Evolutionary conservation across 768 basidiomycete species (phyloP), one percentile per base, ranked within the genome.

Genomic region (Lentinula raphanica): DNA sequence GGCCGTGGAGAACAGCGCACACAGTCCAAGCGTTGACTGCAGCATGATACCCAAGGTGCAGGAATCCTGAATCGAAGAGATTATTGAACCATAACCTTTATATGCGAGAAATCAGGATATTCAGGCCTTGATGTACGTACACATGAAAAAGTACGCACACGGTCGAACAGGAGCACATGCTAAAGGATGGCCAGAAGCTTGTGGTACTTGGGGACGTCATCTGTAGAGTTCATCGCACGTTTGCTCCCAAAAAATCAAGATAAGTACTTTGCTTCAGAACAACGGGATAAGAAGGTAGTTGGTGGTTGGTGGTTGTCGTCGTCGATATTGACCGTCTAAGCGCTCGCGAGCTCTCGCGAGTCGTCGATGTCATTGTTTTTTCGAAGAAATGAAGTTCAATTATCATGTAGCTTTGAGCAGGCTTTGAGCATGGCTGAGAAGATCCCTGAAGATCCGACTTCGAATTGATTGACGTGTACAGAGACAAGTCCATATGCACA

Each of bases 1-100:
- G 19, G 68, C 71, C 11, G 73, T 68, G 1, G 66, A 64, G 11
- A 66, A 70, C 8, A 62, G 62, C 15, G 75, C 62, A 70, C 60
- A 59, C 28, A 44, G 31, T 6, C 49, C 53, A 29, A 28, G 2
- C 6, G 25, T 12, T 8, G 42, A 29, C 38, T 25, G 11, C 3
- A 21, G n/a, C 54, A 56, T 56, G 0, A 27, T 15, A 21, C 2
- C 46, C 31, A 17, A 42, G 35, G 13, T 39, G 38, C 55, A 46
- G 29, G 21, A 29, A n/a, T 25, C 32, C 3, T 25, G 39, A 44
- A 31, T 8, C 29, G 11, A 44, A 44, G 42, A 44, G 3, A n/a
- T n/a, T n/a, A n/a, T n/a, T n/a, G 17, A 23, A 12, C 21, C 42
- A 44, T 44, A 40, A 40, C 17, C 39, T 40, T 40, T 40, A 40